These are phyloP conservation scores for Cyclotella kingstonii DNA, from an alignment of 108 stramenopile species.

Conservation along the genomic window DNA sequence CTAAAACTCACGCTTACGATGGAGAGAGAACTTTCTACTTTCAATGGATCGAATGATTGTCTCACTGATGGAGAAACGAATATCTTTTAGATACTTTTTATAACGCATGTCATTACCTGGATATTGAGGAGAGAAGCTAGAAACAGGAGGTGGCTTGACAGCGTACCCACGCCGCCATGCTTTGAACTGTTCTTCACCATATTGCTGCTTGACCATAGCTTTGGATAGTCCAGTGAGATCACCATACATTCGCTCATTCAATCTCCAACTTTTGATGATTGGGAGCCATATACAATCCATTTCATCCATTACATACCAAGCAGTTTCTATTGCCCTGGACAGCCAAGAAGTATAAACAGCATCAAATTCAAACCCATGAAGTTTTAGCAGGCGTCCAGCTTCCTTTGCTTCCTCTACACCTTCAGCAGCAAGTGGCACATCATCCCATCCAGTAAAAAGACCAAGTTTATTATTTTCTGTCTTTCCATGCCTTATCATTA, in stretches of 20 bases:
- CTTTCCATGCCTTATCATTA: constrained; percentile 93
- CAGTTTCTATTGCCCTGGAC: constrained; percentile 87
- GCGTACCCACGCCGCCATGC: constrained; percentile 89
- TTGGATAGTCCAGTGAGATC: constrained; percentile 88
- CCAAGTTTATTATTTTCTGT: constrained; percentile 92
- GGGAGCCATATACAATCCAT: constrained; percentile 93
- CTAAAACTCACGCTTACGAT: constrained; percentile 45
- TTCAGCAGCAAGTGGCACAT: constrained; percentile 83
- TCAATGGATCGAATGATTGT: constrained; percentile 80
- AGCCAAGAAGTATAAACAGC: constrained; percentile 92
- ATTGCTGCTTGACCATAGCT: constrained; percentile 87
- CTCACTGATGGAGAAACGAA: constrained; percentile 71
- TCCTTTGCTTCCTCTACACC: constrained; percentile 85
- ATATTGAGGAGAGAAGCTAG: constrained; percentile 72
- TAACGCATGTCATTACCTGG: constrained; percentile 89
- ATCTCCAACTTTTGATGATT: constrained; percentile 88
- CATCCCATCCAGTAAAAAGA: constrained; percentile 92
- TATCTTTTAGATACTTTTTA: constrained; percentile 78
- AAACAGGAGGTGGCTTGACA: constrained; percentile 79
- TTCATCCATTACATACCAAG: constrained; percentile 75
- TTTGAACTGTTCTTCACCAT: constrained; percentile 92
- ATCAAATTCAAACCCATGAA: constrained; percentile 70
- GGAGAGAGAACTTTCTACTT: constrained; percentile 53
- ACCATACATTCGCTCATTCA: constrained; percentile 91
- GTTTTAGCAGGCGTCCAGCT: constrained; percentile 76